These are phyloP conservation scores for Rossbeevera mucosa DNA, from an alignment of 768 basidiomycete species.

Conservation along the genomic window DNA sequence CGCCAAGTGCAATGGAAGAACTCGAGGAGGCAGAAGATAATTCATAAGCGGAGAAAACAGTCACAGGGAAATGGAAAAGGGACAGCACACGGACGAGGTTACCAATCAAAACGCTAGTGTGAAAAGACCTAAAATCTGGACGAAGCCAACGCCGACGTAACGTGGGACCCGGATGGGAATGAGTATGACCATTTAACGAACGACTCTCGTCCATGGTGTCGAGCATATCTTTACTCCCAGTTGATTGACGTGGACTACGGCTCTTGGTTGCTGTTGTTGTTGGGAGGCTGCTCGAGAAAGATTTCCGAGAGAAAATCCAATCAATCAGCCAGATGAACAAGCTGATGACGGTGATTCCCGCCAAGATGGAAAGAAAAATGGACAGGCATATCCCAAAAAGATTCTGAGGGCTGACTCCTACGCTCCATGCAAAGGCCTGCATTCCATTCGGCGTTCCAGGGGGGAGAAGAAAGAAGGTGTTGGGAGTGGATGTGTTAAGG, in stretches of 20 bases:
- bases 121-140: slow-evolving; percentile 69
- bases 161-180: slow-evolving; percentile 19
- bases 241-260: slow-evolving; percentile 40
- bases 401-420: slow-evolving; percentile 80
- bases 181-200: slow-evolving; percentile 24
- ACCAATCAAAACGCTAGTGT: slow-evolving; percentile 76
- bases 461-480: slow-evolving; percentile 71
- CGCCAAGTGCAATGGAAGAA: slow-evolving; percentile 72
- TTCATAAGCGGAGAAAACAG: slow-evolving; percentile 80
- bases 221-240: slow-evolving; percentile 49
- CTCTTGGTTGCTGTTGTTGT: slow-evolving; percentile 19
- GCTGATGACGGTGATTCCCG: slow-evolving; percentile 65
- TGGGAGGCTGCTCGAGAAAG: slow-evolving; percentile 14
- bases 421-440: slow-evolving; percentile 74
- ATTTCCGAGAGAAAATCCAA: slow-evolving; percentile 36
- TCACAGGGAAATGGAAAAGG: slow-evolving; percentile 92
- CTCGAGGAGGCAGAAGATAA: slow-evolving; percentile 43
- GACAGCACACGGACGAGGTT: slow-evolving; percentile 89
- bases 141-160: slow-evolving; percentile 35
- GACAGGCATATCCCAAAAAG: slow-evolving; percentile 78
- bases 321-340: slow-evolving; percentile 71
- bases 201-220: slow-evolving; percentile 35
- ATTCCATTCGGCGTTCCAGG: slow-evolving; percentile 60
- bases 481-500: slow-evolving; percentile 62
- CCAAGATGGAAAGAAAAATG: slow-evolving; percentile 77